A percentile compares a stretch with the other conserved stretches of the same genome.
These are phyloP conservation scores for Lepiota brunneoincarnata DNA, from an alignment of 768 basidiomycete species.

Conservation along the genomic window DNA sequence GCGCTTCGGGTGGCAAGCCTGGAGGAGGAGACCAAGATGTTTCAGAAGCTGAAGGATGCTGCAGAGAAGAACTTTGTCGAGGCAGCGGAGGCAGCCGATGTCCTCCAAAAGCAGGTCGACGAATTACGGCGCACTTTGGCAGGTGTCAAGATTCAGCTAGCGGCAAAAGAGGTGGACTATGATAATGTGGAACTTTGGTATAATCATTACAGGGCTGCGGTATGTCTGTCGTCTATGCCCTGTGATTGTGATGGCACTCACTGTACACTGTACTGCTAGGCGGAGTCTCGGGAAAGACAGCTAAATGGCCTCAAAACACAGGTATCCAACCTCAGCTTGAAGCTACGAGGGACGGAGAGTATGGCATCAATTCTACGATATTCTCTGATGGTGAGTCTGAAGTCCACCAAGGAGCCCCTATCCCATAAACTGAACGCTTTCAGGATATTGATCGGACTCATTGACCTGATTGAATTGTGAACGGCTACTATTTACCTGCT, in stretches of 20 bases:
- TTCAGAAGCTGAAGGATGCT: slow-evolving; percentile 10
- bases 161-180: slow-evolving; percentile 14
- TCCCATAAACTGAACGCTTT: background rate
- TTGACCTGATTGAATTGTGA: too few relatives aligned
- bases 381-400: background rate
- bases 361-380: background rate
- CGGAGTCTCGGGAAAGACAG: background rate
- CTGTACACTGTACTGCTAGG: background rate
- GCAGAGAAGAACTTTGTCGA: slow-evolving; percentile 19
- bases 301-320: slow-evolving; percentile 19
- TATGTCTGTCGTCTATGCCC: background rate
- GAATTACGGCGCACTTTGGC: background rate
- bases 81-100: background rate
- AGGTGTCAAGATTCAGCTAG: slow-evolving; percentile 9
- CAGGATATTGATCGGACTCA: slow-evolving; percentile 1
- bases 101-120: slow-evolving; percentile 10
- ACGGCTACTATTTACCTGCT: too few relatives aligned
- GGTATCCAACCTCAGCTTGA: slow-evolving; percentile 24
- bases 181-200: slow-evolving; percentile 7
- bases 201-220: slow-evolving; percentile 1
- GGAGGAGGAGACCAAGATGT: slow-evolving; percentile 5
- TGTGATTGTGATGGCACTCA: background rate
- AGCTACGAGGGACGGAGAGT: background rate
- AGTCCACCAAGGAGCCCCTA: background rate
- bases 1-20: slow-evolving; percentile 15